Evolutionary conservation across 768 basidiomycete species (phyloP).

Genomic region (Chalciporus chontae): DNA sequence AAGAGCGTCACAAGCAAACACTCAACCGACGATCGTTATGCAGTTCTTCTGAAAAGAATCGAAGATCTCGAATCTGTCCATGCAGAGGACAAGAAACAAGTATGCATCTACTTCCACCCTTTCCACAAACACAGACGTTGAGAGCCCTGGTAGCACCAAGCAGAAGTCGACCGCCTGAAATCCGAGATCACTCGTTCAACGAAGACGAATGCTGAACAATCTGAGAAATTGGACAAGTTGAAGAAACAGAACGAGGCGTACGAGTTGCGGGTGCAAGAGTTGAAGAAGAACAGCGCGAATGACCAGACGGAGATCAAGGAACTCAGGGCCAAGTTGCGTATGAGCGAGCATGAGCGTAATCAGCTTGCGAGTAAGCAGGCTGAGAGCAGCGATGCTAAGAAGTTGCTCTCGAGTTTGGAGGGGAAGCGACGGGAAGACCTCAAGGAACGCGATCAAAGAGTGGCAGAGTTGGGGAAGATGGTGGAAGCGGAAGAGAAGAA

Average conservation of each 20-base stretch:
- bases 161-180: conserved; percentile 48
- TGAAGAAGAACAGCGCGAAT: conserved; percentile 44
- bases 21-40: conserved; percentile 43
- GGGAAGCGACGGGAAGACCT: conserved; percentile 51
- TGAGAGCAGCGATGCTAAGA: conserved; percentile 50
- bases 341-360: conserved; percentile 53
- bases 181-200: conserved; percentile 50
- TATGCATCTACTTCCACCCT: conserved; percentile 29
- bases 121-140: neutral
- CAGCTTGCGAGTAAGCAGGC: conserved; percentile 50
- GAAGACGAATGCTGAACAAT: conserved; percentile 45
- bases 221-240: conserved; percentile 55
- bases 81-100: conserved; percentile 61
- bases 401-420: conserved; percentile 47
- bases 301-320: conserved; percentile 67
- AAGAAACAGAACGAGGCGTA: conserved; percentile 58
- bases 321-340: conserved; percentile 53
- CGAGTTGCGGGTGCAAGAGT: conserved; percentile 58
- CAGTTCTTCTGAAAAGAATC: conserved; percentile 56
- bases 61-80: conserved; percentile 63
- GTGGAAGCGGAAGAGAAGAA: conserved; percentile 48
- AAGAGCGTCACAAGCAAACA: conserved; percentile 17
- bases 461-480: conserved; percentile 54
- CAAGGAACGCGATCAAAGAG: conserved; percentile 48
- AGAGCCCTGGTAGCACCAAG: neutral